phyloP scores from a whole-genome alignment of 176 grass and related monocot genomes.

The Avena sativa region DNA sequence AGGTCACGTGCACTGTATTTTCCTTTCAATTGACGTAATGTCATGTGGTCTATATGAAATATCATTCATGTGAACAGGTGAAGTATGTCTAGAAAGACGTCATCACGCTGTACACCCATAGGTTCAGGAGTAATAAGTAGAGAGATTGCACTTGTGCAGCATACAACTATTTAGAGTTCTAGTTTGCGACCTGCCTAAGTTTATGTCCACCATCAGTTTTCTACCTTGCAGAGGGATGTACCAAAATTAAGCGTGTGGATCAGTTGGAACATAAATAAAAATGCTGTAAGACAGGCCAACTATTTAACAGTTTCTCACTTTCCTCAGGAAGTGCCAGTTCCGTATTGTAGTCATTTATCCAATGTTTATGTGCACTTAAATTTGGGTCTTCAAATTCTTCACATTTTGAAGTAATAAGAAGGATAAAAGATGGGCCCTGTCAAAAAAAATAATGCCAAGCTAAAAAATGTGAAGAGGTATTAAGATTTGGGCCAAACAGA shows the following conservation, averaged over 20 bases:
- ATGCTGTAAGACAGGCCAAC: background rate
- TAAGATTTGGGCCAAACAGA: too few relatives aligned
- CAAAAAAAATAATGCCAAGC: too few relatives aligned
- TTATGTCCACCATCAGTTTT: slow-evolving; percentile 17
- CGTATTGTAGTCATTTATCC: slow-evolving; percentile 6
- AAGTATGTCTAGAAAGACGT: slow-evolving; percentile 16
- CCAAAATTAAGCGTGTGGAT: slow-evolving; percentile 2
- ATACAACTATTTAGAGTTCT: slow-evolving; percentile 25
- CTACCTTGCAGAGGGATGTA: background rate
- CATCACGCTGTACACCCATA: background rate
- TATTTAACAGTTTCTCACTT: slow-evolving; percentile 26
- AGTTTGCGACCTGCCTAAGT: slow-evolving; percentile 15
- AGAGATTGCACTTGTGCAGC: slow-evolving; percentile 24
- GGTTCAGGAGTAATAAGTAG: background rate
- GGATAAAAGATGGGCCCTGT: background rate
- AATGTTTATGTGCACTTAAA: slow-evolving; percentile 20
- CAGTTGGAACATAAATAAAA: background rate
- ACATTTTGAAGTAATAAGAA: background rate
- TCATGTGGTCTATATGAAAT: slow-evolving; percentile 1
- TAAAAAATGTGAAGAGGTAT: too few relatives aligned
- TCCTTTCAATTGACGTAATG: slow-evolving; percentile 20
- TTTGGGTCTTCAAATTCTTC: slow-evolving; percentile 5
- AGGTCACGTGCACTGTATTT: slow-evolving; percentile 13
- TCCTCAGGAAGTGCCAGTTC: background rate
- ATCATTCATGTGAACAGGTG: slow-evolving; percentile 28